phyloP scores from a whole-genome alignment of 2,329 filamentous ascomycete species.

The Epichloe aotearoae region DNA sequence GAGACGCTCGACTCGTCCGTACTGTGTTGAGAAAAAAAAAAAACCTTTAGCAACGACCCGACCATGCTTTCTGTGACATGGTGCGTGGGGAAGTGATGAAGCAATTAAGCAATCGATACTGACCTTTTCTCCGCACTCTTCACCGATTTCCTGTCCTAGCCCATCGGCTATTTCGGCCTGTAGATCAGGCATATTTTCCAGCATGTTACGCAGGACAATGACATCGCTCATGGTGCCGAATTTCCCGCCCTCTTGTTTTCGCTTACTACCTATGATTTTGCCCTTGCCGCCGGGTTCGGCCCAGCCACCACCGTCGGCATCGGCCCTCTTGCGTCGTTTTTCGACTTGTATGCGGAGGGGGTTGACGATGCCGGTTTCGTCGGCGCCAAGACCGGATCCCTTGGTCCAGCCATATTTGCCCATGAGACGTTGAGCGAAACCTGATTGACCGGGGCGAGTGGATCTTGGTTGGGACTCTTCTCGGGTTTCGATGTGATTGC shows the following conservation, averaged over 20 bases:
- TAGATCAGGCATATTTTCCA: constrained; percentile 67
- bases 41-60: no score
- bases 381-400: constrained; percentile 74
- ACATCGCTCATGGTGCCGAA: constrained; percentile 71
- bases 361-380: constrained; percentile 73
- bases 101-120: not conserved
- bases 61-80: no score
- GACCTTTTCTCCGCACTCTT: constrained; percentile 76
- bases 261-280: constrained; percentile 68
- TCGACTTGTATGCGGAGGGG: constrained; percentile 70
- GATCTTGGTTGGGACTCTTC: constrained; percentile 35
- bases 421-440: constrained; percentile 81
- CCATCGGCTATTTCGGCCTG: constrained; percentile 62
- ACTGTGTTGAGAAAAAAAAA: constrained; percentile 31
- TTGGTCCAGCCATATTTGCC: constrained; percentile 88
- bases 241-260: constrained; percentile 33
- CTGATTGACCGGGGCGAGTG: constrained; percentile 62
- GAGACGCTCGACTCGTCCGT: constrained; percentile 70
- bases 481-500: constrained; percentile 17
- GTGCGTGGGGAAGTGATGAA: not conserved
- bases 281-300: constrained; percentile 55
- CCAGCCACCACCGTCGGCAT: constrained; percentile 69
- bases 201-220: constrained; percentile 70
- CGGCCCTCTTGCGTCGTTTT: constrained; percentile 67
- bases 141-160: constrained; percentile 86